A percentile compares a stretch with the other conserved stretches of the same genome.
These are phyloP conservation scores for Termitomyces eurrhizus DNA, from an alignment of 768 basidiomycete genomes.

Conservation along the genomic window DNA sequence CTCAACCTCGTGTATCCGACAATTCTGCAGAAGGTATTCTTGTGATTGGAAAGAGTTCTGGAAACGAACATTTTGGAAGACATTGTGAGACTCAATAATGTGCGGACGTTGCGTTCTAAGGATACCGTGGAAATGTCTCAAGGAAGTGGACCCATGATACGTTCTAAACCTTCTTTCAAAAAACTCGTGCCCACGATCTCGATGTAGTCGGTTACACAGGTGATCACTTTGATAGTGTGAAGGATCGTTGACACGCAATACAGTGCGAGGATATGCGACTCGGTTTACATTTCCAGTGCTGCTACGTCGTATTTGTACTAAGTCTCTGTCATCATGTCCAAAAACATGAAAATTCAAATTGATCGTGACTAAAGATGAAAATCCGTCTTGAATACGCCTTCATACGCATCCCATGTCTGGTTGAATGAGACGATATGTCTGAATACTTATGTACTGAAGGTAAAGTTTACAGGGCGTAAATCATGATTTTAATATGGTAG, in stretches of 20 bases:
- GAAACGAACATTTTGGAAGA: neutral
- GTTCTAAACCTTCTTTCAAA: neutral
- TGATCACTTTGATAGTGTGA: neutral
- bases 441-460: neutral
- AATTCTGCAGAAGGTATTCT: neutral
- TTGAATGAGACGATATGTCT: too few species aligned
- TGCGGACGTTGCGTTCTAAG: neutral
- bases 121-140: neutral
- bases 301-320: neutral
- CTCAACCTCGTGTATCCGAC: neutral
- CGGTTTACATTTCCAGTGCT: neutral
- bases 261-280: neutral
- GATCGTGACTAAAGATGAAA: too few species aligned
- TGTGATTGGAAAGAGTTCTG: neutral
- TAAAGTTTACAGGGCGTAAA: neutral
- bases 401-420: neutral
- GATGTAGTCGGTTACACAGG: neutral
- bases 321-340: too few species aligned
- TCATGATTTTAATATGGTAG: neutral
- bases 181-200: neutral
- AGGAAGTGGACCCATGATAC: neutral
- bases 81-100: neutral
- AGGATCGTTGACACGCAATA: neutral
- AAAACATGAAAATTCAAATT: neutral
- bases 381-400: too few species aligned